These are phyloP conservation scores for Hordeum vulgare DNA, from an alignment of 176 grass and related monocot genomes.

Conservation along the genomic window MorexV3_pseudomolecules_assembly NC_058519.1:615449501-615450000, in stretches of 20 bases:
- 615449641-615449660: slow-evolving; percentile 82
- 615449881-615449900: slow-evolving; percentile 4
- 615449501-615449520: slow-evolving; percentile 37
- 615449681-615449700: slow-evolving; percentile 92
- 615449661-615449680: slow-evolving; percentile 85
- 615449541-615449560: slow-evolving; percentile 47
- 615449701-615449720: slow-evolving; percentile 52
- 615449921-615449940: slow-evolving; percentile 23
- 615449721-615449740: slow-evolving; percentile 50
- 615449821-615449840: slow-evolving; percentile 17
- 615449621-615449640: slow-evolving; percentile 89
- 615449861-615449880: slow-evolving; percentile 1
- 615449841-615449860: not conserved
- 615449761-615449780: slow-evolving; percentile 79
- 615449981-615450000: not conserved
- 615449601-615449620: slow-evolving; percentile 82
- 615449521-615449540: slow-evolving; percentile 49
- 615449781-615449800: slow-evolving; percentile 88
- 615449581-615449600: slow-evolving; percentile 26
- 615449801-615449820: slow-evolving; percentile 46
- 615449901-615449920: not conserved
- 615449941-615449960: not conserved
- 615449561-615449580: slow-evolving; percentile 33
- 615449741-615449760: slow-evolving; percentile 76
- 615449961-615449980: slow-evolving; percentile 5